phyloP scores from a whole-genome alignment of 2,329 filamentous ascomycete species.

The Elsinoe ampelina region DNA sequence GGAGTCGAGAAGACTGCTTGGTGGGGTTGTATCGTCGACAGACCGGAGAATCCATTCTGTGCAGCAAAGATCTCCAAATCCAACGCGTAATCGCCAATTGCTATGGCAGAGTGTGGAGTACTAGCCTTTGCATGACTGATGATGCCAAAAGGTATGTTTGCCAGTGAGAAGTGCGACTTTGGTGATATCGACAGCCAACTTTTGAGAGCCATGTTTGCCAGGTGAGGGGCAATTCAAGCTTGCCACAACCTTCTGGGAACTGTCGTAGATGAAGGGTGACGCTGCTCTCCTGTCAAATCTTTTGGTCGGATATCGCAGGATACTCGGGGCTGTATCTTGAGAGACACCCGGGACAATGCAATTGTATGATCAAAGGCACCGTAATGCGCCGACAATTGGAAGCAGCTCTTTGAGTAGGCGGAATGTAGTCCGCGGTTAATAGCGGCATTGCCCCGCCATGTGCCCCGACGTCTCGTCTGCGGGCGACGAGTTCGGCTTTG shows the following conservation, averaged over 20 bases:
- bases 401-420: background rate
- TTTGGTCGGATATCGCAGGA: too few relatives aligned
- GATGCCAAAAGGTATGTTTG: slow-evolving; percentile 77
- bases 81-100: slow-evolving; percentile 63
- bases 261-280: background rate
- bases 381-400: background rate
- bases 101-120: slow-evolving; percentile 56
- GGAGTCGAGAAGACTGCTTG: slow-evolving; percentile 53
- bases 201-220: slow-evolving; percentile 26
- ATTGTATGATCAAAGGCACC: background rate
- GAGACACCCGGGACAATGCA: too few relatives aligned
- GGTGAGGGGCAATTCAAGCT: background rate
- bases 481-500: background rate
- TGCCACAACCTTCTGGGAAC: background rate
- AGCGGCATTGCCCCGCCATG: background rate
- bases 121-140: slow-evolving; percentile 54
- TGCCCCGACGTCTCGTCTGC: background rate
- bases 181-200: slow-evolving; percentile 54
- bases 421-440: background rate
- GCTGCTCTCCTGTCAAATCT: too few relatives aligned
- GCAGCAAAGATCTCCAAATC: slow-evolving; percentile 57
- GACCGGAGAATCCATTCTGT: slow-evolving; percentile 49
- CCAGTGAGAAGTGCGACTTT: slow-evolving; percentile 60
- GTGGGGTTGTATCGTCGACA: slow-evolving; percentile 49
- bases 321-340: too few relatives aligned